Base-by-base conservation (phyloP, 805 yeast genomes). In the Pichia nakasei region DNA sequence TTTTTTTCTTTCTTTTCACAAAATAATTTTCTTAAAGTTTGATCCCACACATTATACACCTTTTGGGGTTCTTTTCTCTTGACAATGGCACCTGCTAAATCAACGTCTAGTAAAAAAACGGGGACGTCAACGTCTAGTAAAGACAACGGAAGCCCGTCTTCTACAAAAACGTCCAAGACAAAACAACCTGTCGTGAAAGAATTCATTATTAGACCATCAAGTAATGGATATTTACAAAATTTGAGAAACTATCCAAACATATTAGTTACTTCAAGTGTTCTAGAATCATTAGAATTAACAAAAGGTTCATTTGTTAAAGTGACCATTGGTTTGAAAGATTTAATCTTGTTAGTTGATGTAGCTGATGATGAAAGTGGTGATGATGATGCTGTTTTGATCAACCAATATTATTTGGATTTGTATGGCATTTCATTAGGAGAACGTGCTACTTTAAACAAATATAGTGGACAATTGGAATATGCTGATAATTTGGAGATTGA, bases 401-500 rank as follows among this genome's bases (percentile, higher is more conserved):
- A 62, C 7, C 46, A 50, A 6, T 33, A 39, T 9, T 53, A 48
- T 37, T 41, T 57, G 15, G 45, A 47, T 21, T 36, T 51, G n/a
- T 47, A 49, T 29, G 57, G 54, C 8, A 51, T 56, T 22, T 44
- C 59, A 20, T 44, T 59, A 9, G 67, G 68, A 26, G 65, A 63
- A 21, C 50, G 66, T 38, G 55, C 59, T 1, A 64, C 65, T 24
- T 50, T 91, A 0, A 54, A 57, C 12, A 80, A 72, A 51, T 64
- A 66, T 20, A 41, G 61, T 5, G 52, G 59, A 3, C 83, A 76
- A 45, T 86, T 88, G 4, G 61, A 52, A n/a, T 60, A 60, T 48
- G 63, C 63, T 0, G 43, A 48, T 49, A 49, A 7, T 40, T 54
- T 39, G 48, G 44, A 38, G 1, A 48, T 53, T 12, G 33, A 37